These are phyloP conservation scores for Penicillium sumatraense DNA, from an alignment of 2,329 filamentous ascomycete species.

Conservation along the genomic window DNA sequence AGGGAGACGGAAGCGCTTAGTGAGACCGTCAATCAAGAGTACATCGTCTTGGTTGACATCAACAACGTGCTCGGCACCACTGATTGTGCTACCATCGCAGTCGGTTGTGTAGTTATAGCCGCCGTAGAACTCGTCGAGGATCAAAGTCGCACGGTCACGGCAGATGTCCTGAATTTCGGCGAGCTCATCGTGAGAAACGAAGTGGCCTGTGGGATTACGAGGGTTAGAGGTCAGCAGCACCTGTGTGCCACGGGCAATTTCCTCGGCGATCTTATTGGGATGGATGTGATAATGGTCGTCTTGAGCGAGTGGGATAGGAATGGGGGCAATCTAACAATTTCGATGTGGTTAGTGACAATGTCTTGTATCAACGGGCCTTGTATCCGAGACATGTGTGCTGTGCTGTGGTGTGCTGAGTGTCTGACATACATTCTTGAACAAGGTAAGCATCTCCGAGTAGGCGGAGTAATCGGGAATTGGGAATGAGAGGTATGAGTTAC, in stretches of 20 bases:
- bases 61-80: conserved; percentile 83
- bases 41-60: conserved; percentile 92
- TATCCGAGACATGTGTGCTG: no score
- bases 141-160: conserved; percentile 84
- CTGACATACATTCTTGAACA: conserved; percentile 75
- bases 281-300: conserved; percentile 92
- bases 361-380: no score
- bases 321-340: conserved; percentile 71
- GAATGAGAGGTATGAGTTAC: conserved; percentile 90
- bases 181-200: conserved; percentile 82
- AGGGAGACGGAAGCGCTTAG: conserved; percentile 93
- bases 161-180: conserved; percentile 92
- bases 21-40: conserved; percentile 91
- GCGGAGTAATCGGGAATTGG: conserved; percentile 96
- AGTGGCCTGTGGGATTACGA: conserved; percentile 88
- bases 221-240: conserved; percentile 96
- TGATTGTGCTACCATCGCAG: conserved; percentile 89
- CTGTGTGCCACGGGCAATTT: conserved; percentile 81
- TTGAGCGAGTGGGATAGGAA: conserved; percentile 81
- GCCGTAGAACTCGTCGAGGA: conserved; percentile 96
- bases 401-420: background rate
- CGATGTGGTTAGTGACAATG: conserved; percentile 6
- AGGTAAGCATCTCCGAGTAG: conserved; percentile 94
- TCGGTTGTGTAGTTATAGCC: conserved; percentile 94
- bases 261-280: conserved; percentile 88